Conservation (phyloP, 768 basidiomycete genomes). For the Amanita phalloides region DNA sequence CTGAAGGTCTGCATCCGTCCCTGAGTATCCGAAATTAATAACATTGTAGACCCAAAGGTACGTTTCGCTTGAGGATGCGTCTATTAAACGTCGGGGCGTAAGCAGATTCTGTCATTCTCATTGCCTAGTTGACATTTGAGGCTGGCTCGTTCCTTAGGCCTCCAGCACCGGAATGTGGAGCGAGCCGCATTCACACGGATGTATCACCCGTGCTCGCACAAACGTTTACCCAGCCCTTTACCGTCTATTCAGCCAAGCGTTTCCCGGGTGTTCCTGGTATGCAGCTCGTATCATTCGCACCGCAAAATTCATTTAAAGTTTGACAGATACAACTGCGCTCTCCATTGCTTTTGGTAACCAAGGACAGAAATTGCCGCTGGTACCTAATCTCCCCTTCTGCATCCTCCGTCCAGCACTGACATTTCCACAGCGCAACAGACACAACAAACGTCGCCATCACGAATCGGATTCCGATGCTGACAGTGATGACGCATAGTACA, state of each 20-base stretch:
- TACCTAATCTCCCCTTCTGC: conserved; percentile 23
- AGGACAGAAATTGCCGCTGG: conserved; percentile 82
- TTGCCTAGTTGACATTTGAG: conserved; percentile 4
- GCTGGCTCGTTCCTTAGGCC: conserved; percentile 28
- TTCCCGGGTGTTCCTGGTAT: conserved; percentile 92
- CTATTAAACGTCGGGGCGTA: conserved; percentile 89
- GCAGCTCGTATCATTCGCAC: conserved; percentile 29
- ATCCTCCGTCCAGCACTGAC: conserved; percentile 12
- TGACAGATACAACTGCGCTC: conserved; percentile 73
- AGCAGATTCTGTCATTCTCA: conserved; percentile 28
- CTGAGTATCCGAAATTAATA: conserved; percentile 5
- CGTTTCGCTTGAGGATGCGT: conserved; percentile 76
- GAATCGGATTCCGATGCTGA: conserved; percentile 59
- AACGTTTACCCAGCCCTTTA: conserved; percentile 73
- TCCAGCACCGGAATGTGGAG: conserved; percentile 64
- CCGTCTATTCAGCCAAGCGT: conserved; percentile 86
- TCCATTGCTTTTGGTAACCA: conserved; percentile 86
- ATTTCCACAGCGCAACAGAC: conserved; percentile 59
- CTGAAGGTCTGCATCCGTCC: conserved; percentile 52
- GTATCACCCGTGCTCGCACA: conserved; percentile 75
- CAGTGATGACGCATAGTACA: conserved; percentile 36
- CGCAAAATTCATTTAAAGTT: conserved; percentile 42
- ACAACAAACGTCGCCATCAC: conserved; percentile 56
- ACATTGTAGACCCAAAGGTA: conserved; percentile 35
- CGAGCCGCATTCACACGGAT: conserved; percentile 52